phyloP scores from a whole-genome alignment of 148 eudicot genomes.

The Linanthus parryae region DNA sequence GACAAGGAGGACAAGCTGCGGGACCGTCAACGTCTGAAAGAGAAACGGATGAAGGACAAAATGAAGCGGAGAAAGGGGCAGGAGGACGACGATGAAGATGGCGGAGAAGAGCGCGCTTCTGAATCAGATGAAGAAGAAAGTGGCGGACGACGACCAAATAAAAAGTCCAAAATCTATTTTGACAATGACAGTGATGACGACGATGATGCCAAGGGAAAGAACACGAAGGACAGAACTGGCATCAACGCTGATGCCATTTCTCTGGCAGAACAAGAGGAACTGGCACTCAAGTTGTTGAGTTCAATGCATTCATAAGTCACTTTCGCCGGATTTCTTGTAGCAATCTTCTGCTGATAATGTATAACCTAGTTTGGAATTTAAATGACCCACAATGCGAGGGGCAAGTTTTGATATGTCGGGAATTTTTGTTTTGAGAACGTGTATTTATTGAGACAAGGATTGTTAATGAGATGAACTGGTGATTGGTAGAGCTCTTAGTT shows the following conservation, averaged over 20 bases:
- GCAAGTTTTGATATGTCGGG: too few species aligned
- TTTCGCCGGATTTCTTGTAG: too few species aligned
- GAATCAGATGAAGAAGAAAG: slow-evolving; percentile 37
- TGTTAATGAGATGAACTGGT: too few species aligned
- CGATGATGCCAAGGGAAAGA: slow-evolving; percentile 10
- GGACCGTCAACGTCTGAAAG: slow-evolving; percentile 59
- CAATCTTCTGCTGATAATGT: too few species aligned
- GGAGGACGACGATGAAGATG: slow-evolving; percentile 40
- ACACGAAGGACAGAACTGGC: slow-evolving; percentile 9
- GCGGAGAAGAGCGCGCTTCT: slow-evolving; percentile 28
- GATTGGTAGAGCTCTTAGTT: too few species aligned
- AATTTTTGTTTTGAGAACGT: too few species aligned
- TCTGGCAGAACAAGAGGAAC: slow-evolving; percentile 72
- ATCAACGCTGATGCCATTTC: slow-evolving; percentile 32
- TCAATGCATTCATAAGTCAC: slow-evolving; percentile 76
- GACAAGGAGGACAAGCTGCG: slow-evolving; percentile 70
- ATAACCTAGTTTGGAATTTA: too few species aligned
- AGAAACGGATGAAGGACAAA: slow-evolving; percentile 58
- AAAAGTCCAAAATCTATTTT: slow-evolving; percentile 47
- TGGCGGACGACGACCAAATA: slow-evolving; percentile 18
- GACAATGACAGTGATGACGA: slow-evolving; percentile 47
- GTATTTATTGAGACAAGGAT: too few species aligned
- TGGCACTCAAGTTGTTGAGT: slow-evolving; percentile 71
- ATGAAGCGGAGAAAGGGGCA: slow-evolving; percentile 52
- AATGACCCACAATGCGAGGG: too few species aligned